Evolutionary conservation across 306 rosid species (phyloP), one percentile per base, ranked within the genome.

Genomic region (Citrullus colocynthis): DNA sequence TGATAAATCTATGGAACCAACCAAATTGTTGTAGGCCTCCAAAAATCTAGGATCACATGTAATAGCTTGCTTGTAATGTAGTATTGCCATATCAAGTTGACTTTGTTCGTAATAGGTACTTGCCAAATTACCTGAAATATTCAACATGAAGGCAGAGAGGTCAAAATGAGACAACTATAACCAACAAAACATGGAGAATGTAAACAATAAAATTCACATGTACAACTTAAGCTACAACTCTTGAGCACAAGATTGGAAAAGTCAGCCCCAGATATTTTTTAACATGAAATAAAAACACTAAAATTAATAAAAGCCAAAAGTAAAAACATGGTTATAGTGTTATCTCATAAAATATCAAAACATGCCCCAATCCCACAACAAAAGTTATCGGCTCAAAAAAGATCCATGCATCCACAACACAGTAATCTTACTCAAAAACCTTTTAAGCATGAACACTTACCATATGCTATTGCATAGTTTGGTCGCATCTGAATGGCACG

Each of bases 11-110:
- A 39, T 20, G 56, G 11, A 83, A 86, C 93, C 64, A 78, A 96
- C 99, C 99, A 96, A 85, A 83, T 96, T 96, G 81, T 96, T 96
- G 85, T 91, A 96, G 36, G 99, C 99, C 83, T 96, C 99, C 93
- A 96, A 87, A 88, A 96, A 92, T 85, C 96, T 86, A 81, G 98
- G 90, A 81, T 96, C 99, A 73, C 87, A 86, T 65, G 93, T 60
- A 78, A 96, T 89, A 75, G 99, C 99, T 87, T 90, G 98, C 89
- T 93, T 96, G 65, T 92, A 96, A 84, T 96, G 98, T 79, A 91
- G 84, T 82, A 96, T 91, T 64, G 99, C 99, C 93, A 92, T 63
- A 62, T 96, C 99, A 84, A 91, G 81, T 77, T 93, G 97, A 80
- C 97, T 93, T 89, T 96, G 98, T 79, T 96, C 99, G 56, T 92